Evolutionary conservation across 306 rosid species (phyloP).

Genomic region (Spatholobus suberectus): DNA sequence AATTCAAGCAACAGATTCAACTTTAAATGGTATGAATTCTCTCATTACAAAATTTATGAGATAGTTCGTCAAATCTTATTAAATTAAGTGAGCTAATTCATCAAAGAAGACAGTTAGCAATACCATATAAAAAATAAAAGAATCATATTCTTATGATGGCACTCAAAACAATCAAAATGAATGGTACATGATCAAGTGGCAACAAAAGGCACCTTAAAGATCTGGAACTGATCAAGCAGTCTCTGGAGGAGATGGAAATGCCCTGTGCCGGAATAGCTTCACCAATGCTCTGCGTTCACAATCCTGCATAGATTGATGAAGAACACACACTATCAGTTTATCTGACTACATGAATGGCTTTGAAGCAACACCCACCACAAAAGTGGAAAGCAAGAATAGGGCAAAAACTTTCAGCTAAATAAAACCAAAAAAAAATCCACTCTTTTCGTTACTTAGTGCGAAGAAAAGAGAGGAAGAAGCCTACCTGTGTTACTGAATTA

Average conservation of each 20-base stretch:
- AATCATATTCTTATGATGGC: conserved; percentile 23
- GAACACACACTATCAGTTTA: conserved; percentile 2
- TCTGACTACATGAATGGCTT: not conserved
- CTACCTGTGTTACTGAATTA: conserved; percentile 3
- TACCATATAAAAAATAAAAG: conserved; percentile 10
- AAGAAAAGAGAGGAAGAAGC: not conserved
- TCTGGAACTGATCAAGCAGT: conserved; percentile 46
- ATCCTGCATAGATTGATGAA: conserved; percentile 61
- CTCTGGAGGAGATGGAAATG: conserved; percentile 54
- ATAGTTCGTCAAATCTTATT: not conserved
- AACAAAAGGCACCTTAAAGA: conserved; percentile 38
- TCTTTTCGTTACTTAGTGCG: not conserved
- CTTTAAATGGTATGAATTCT: conserved; percentile 4
- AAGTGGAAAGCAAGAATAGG: not conserved
- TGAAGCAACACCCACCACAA: not conserved
- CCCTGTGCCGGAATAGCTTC: conserved; percentile 83
- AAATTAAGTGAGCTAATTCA: conserved; percentile 17
- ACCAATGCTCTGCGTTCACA: conserved; percentile 90
- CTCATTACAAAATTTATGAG: conserved; percentile 25
- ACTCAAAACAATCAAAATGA: conserved; percentile 15
- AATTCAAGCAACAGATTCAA: conserved; percentile 22
- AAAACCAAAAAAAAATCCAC: not conserved
- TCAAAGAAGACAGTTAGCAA: conserved; percentile 3
- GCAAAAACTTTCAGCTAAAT: not conserved
- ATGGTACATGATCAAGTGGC: not conserved